A percentile compares a stretch with the other conserved stretches of the same genome.
These are phyloP conservation scores for Curvularia sp. DNA, from an alignment of 2,329 filamentous ascomycete genomes.

Conservation along the genomic window DNA sequence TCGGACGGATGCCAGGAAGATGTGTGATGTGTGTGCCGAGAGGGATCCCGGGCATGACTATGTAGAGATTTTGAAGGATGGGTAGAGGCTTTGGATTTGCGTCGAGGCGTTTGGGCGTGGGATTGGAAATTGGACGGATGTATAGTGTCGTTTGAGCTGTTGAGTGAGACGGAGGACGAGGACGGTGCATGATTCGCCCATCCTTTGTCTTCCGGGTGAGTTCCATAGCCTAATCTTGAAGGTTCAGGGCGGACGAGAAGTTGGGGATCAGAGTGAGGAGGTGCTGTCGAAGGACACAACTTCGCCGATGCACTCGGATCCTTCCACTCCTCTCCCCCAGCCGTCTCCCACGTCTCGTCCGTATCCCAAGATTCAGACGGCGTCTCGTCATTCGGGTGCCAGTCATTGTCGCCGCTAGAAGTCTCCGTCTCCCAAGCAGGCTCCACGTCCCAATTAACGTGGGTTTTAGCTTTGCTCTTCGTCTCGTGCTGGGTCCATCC, in stretches of 20 bases:
- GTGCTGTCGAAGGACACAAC: constrained; percentile 2
- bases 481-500: constrained; percentile 11
- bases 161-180: constrained; percentile 15
- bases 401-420: constrained; percentile 15
- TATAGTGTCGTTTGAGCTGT: constrained; percentile 21
- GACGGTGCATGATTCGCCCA: constrained; percentile 13
- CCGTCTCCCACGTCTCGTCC: constrained; percentile 24
- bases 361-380: constrained; percentile 30
- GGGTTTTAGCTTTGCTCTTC: constrained; percentile 13
- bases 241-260: not conserved
- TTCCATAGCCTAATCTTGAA: not conserved
- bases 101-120: constrained; percentile 2
- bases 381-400: constrained; percentile 21
- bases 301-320: constrained; percentile 3
- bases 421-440: constrained; percentile 16
- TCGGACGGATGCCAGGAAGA: not conserved
- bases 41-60: constrained; percentile 6
- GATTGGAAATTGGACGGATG: constrained; percentile 20
- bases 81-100: constrained; percentile 4
- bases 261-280: not conserved
- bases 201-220: constrained; percentile 14
- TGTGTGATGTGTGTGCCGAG: not conserved
- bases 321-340: constrained; percentile 5
- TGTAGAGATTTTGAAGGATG: constrained; percentile 7
- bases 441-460: constrained; percentile 21